Evolutionary conservation across 2,329 filamentous ascomycete species (phyloP).

Genomic region (Xylariomycetidae sp.): DNA sequence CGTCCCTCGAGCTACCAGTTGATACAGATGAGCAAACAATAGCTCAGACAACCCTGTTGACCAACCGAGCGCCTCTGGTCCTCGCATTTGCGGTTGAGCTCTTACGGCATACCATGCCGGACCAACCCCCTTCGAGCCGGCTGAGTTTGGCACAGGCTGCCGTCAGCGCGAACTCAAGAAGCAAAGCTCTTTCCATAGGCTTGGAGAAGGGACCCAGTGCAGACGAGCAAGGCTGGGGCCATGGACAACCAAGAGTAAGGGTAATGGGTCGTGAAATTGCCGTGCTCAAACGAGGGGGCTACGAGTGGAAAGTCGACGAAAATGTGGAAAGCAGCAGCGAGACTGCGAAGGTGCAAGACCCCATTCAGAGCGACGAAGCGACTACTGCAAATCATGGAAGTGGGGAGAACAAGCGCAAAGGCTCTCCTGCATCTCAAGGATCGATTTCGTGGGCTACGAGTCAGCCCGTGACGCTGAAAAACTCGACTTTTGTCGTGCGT

Average conservation of each 20-base stretch:
- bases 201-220: slow-evolving; percentile 59
- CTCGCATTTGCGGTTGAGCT: slow-evolving; percentile 72
- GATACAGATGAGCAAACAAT: slow-evolving; percentile 54
- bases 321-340: slow-evolving; percentile 2
- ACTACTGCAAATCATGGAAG: slow-evolving; percentile 8
- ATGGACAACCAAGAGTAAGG: slow-evolving; percentile 66
- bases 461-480: slow-evolving; percentile 42
- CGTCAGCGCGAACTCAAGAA: slow-evolving; percentile 72
- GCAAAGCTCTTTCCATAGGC: slow-evolving; percentile 70
- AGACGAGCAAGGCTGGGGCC: slow-evolving; percentile 65
- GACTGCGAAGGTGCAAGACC: slow-evolving; percentile 12
- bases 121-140: slow-evolving; percentile 77
- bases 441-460: slow-evolving; percentile 44
- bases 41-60: slow-evolving; percentile 52
- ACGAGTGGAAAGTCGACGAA: slow-evolving; percentile 49
- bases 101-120: slow-evolving; percentile 74
- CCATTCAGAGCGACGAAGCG: slow-evolving; percentile 11
- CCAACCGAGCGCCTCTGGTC: slow-evolving; percentile 76
- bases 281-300: slow-evolving; percentile 73
- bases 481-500: slow-evolving; percentile 53
- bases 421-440: slow-evolving; percentile 13
- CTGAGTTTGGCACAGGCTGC: slow-evolving; percentile 79
- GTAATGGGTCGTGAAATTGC: slow-evolving; percentile 69
- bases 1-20: slow-evolving; percentile 54
- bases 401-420: too few species aligned